Evolutionary conservation across 2,329 filamentous ascomycete species (phyloP).

Genomic region (Trichoderma cornu-damae): DNA sequence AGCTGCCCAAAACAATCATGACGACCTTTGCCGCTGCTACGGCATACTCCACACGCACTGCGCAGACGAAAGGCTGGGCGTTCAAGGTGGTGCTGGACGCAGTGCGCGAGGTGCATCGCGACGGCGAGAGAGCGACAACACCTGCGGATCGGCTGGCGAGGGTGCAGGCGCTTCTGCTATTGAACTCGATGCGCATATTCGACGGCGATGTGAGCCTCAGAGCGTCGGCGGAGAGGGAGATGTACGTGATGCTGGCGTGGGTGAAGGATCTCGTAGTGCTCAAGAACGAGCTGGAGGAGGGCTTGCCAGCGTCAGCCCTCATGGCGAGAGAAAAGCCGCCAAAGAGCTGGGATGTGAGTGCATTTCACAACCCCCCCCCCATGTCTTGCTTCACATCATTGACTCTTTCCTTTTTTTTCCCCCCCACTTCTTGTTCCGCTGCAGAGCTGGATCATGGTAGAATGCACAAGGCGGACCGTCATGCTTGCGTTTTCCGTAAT

Average conservation of each 20-base stretch:
- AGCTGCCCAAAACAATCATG: constrained; percentile 38
- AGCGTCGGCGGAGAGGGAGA: constrained; percentile 39
- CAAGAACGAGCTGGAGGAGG: constrained; percentile 33
- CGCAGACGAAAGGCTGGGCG: constrained; percentile 37
- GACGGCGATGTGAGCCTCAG: constrained; percentile 40
- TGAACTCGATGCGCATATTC: constrained; percentile 41
- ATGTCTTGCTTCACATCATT: not conserved
- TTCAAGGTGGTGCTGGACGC: constrained; percentile 37
- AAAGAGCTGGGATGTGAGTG: constrained; percentile 39
- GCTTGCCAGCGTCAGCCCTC: constrained; percentile 22
- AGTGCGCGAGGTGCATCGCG: constrained; percentile 34
- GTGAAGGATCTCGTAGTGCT: constrained; percentile 31
- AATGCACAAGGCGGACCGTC: constrained; percentile 38
- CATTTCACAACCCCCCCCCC: not conserved
- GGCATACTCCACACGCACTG: constrained; percentile 36
- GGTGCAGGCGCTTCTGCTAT: constrained; percentile 39
- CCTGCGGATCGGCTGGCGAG: constrained; percentile 39
- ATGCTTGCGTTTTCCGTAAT: constrained; percentile 32
- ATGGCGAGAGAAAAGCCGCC: constrained; percentile 33
- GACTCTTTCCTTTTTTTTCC: not conserved
- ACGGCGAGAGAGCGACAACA: constrained; percentile 31
- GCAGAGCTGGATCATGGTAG: constrained; percentile 40
- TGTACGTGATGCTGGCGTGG: constrained; percentile 36
- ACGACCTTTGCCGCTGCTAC: constrained; percentile 38
- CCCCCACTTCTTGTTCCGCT: too few relatives aligned